Evolutionary conservation across 495 filamentous ascomycete species (phyloP).

Genomic region (Xanthoparmelia taractica): DNA sequence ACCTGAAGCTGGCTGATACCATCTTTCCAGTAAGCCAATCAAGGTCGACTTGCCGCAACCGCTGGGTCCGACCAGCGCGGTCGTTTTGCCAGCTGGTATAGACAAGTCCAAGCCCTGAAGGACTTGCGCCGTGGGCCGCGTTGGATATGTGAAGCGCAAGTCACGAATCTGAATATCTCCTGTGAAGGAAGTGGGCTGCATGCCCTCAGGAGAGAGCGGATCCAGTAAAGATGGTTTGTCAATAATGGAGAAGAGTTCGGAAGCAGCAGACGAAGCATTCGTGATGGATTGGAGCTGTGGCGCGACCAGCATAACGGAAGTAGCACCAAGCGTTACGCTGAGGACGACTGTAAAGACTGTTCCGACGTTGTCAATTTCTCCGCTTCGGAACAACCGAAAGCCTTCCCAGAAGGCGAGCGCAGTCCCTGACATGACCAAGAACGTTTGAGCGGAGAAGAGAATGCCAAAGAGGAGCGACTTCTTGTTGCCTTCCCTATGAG

Average conservation of each 20-base stretch:
- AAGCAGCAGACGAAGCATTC: neutral
- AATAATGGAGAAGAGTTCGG: neutral
- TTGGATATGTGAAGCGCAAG: neutral
- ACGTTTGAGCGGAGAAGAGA: neutral
- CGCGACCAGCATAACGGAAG: neutral
- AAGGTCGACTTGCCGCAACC: slow-evolving; percentile 39
- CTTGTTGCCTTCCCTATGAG: neutral
- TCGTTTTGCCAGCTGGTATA: neutral
- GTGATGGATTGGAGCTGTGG: neutral
- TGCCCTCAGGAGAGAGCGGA: neutral
- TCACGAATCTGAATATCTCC: neutral
- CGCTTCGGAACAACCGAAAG: neutral
- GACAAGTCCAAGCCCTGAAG: neutral
- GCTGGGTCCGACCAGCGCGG: neutral
- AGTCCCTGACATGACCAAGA: neutral
- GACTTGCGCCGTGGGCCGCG: neutral
- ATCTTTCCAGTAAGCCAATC: slow-evolving; percentile 54
- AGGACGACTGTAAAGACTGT: neutral
- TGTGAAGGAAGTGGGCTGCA: neutral
- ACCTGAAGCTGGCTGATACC: slow-evolving; percentile 42
- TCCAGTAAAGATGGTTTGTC: neutral
- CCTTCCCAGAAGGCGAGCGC: neutral
- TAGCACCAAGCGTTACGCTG: neutral
- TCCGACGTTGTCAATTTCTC: neutral
- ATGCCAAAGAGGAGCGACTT: neutral